Conservation (phyloP, 208 protist species). For the Leishmania braziliensis region DNA sequence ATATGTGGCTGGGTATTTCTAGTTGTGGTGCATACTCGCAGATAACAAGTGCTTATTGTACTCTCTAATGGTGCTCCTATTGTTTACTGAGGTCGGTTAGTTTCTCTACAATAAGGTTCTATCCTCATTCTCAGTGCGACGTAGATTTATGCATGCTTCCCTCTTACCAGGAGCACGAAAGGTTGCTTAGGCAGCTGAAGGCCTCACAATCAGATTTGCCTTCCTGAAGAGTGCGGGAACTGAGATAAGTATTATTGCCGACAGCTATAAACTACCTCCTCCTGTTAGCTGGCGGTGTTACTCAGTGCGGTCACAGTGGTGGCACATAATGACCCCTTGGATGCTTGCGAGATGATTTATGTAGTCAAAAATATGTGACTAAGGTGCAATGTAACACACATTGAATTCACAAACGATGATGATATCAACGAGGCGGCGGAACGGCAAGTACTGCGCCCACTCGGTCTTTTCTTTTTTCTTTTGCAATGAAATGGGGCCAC, state of each 20-base stretch:
- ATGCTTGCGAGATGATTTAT: constrained; percentile 6
- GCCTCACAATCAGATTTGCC: background rate
- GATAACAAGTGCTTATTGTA: background rate
- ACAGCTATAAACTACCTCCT: background rate
- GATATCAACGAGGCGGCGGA: constrained; percentile 4
- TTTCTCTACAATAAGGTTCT: background rate
- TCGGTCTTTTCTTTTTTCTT: background rate
- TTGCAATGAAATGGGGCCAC: background rate
- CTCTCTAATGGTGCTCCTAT: background rate
- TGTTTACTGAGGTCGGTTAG: background rate
- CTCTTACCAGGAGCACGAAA: constrained; percentile 4
- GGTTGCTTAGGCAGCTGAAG: background rate
- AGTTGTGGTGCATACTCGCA: background rate
- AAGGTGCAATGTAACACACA: background rate
- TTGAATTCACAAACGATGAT: constrained; percentile 17
- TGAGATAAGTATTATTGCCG: background rate
- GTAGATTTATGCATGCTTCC: background rate
- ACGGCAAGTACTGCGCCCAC: background rate
- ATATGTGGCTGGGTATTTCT: background rate
- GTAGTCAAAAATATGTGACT: background rate
- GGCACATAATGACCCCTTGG: background rate
- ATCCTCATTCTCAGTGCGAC: background rate
- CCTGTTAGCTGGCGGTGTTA: constrained; percentile 23
- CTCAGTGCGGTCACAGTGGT: background rate
- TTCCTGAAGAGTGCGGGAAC: background rate